phyloP scores from a whole-genome alignment of 83 land plant genomes.

The Picea engelmannii region DNA sequence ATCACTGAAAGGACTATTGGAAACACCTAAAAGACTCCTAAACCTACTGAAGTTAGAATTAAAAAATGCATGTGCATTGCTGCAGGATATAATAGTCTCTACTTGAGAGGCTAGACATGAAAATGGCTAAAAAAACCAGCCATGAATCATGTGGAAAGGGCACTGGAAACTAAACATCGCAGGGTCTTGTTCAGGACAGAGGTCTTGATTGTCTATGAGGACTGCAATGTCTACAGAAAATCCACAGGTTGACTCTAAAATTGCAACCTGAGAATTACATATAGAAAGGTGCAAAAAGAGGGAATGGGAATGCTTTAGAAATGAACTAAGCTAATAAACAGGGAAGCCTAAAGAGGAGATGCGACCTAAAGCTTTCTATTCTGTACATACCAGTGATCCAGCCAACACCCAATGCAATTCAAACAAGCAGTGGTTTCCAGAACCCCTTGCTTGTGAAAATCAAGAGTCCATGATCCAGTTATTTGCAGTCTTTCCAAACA shows the following conservation, averaged over 20 bases:
- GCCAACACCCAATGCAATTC: constrained; percentile 2
- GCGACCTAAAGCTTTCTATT: background rate
- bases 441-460: constrained; percentile 7
- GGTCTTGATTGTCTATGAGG: background rate
- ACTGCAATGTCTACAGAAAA: background rate
- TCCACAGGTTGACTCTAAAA: constrained; percentile 17
- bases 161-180: constrained; percentile 10
- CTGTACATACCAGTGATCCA: background rate
- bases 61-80: constrained; percentile 9
- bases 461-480: background rate
- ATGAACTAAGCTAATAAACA: background rate
- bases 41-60: background rate
- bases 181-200: constrained; percentile 13
- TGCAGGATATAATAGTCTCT: background rate
- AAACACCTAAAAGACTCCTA: too few relatives aligned
- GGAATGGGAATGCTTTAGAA: background rate
- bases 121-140: constrained; percentile 2
- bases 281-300: background rate
- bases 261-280: constrained; percentile 6
- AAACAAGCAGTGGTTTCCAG: constrained; percentile 6
- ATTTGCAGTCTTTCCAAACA: constrained; percentile 12
- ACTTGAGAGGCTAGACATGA: background rate
- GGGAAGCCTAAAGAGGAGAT: background rate
- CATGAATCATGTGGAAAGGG: background rate
- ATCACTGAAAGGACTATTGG: background rate